Base-by-base conservation (phyloP, 73 alveolate species). In the Halteria grandinella region DNA sequence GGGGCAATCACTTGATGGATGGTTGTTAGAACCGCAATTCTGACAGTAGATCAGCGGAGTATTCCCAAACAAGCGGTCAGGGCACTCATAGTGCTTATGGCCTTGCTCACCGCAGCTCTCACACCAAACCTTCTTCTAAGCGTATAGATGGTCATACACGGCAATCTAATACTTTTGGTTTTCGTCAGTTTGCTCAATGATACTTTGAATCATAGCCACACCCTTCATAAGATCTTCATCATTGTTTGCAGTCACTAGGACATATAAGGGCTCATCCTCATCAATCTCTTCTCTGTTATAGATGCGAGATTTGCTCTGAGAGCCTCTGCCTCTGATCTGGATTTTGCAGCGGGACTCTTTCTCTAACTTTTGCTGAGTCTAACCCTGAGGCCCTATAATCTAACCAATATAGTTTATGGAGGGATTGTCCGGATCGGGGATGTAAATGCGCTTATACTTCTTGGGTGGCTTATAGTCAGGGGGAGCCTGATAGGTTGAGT, bases 341-440 rank as follows among this genome's bases (percentile, higher is more conserved):
- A 97, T 97, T 76, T 94, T 95, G 79, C 99, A 97, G 15, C 92
- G 88, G 37, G 97, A 87, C 24, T 85, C 63, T 44, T 86, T 85
- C 70, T 97, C 98, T 3, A 97, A 83, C 39, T 83, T 64, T 50
- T 97, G 91, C 63, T 92, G 80, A 43, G 96, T 97, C 50, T 88
- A 87, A 43, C 99, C 99, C 43, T 92, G 83, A 28, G 98, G 98
- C 15, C 99, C 99, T 21, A 97, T 80, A 15, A 97, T 82, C 44
- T 90, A 70, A 24, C 98, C 93, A 33, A 95, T 92, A 60, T 87
- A 94, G 69, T 79, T 84, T 40, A 74, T 33, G 21, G 71, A 83
- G 62, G 90, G 94, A 51, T 85, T 91, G 33, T 90, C 95, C 72
- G 88, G 85, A 28, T 89, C 93, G 34, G 97, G 93, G 34, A 97